These are phyloP conservation scores for Lactifluus hygrophoroides DNA, from an alignment of 768 basidiomycete genomes.

Conservation along the genomic window DNA sequence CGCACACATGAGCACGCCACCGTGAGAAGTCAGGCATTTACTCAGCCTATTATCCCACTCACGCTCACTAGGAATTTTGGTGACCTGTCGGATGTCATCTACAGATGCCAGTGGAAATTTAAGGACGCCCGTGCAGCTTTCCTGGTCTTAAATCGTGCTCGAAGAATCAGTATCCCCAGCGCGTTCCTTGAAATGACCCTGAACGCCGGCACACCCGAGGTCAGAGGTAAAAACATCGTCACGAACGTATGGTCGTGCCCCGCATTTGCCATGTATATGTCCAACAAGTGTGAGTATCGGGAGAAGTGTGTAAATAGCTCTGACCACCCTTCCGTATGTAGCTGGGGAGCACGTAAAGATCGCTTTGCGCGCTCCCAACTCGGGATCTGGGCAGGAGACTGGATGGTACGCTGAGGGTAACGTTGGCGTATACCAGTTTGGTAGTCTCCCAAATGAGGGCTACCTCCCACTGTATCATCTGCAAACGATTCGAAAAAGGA, in stretches of 20 bases:
- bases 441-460: conserved; percentile 3
- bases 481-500: background rate
- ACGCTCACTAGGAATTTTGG: conserved; percentile 1
- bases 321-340: background rate
- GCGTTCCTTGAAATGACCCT: conserved; percentile 4
- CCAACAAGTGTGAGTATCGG: conserved; percentile 5
- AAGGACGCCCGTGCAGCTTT: background rate
- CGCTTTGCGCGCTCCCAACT: conserved; percentile 1
- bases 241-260: conserved; percentile 8
- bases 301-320: background rate
- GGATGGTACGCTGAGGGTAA: conserved; percentile 17
- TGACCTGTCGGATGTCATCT: conserved; percentile 1
- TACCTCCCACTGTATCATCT: conserved; percentile 10
- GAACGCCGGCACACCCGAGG: background rate
- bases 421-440: conserved; percentile 13
- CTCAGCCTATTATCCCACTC: background rate
- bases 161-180: conserved; percentile 3
- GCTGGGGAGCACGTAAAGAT: conserved; percentile 10
- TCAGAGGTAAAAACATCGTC: conserved; percentile 10
- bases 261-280: conserved; percentile 15
- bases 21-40: conserved; percentile 2
- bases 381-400: background rate
- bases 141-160: conserved; percentile 3
- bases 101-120: conserved; percentile 13
- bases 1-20: background rate